Evolutionary conservation across 305 asterid genomes (phyloP).

Genomic region (Fraxinus platypoda): DNA sequence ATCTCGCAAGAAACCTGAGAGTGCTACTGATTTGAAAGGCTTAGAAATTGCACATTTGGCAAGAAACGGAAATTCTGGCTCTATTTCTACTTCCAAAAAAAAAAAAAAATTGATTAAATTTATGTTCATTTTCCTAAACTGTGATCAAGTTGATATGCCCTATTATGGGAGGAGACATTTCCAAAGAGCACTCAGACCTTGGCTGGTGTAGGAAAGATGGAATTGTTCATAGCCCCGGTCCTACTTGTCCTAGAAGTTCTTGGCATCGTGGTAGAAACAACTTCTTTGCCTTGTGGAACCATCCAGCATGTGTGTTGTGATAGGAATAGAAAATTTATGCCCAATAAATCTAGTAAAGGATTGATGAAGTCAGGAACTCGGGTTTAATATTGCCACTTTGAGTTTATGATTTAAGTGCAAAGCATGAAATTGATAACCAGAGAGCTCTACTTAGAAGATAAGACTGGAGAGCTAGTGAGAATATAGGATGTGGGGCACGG

Average conservation of each 20-base stretch:
- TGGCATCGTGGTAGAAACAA: conserved; percentile 41
- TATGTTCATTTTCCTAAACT: neutral
- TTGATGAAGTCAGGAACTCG: conserved; percentile 89
- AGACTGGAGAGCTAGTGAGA: conserved; percentile 80
- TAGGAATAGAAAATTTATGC: conserved; percentile 40
- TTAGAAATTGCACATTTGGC: neutral
- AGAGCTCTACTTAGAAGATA: conserved; percentile 67
- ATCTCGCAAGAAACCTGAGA: neutral
- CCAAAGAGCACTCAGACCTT: neutral
- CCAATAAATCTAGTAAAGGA: conserved; percentile 64
- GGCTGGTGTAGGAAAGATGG: conserved; percentile 24
- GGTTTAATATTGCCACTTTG: conserved; percentile 75
- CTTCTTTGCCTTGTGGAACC: conserved; percentile 51
- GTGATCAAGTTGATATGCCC: neutral
- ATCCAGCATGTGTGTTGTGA: conserved; percentile 51
- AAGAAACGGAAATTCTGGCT: neutral
- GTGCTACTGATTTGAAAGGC: neutral
- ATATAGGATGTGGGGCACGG: conserved; percentile 38
- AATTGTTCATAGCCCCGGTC: conserved; percentile 33
- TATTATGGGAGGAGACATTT: neutral
- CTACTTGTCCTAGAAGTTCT: conserved; percentile 37
- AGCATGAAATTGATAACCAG: conserved; percentile 50
- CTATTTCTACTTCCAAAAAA: neutral
- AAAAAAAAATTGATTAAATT: too few species aligned
- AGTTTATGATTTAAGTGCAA: conserved; percentile 43